Conservation (phyloP, 306 rosid genomes). For the Ochetophila trinervis region DNA sequence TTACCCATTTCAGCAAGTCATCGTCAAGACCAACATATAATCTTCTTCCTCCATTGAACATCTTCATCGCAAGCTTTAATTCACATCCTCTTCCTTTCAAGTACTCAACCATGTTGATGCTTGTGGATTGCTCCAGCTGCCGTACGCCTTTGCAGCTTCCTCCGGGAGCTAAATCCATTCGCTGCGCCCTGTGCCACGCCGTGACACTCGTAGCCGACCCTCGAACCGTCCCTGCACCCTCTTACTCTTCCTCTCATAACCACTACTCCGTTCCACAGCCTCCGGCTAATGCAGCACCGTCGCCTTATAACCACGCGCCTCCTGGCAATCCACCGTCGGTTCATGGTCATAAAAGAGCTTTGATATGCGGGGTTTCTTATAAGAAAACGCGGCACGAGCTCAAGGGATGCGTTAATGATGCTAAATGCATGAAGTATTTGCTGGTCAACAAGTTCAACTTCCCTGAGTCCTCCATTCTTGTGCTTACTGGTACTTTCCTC, state of each 20-base stretch:
- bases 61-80: not conserved
- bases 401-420: constrained; percentile 46
- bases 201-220: constrained; percentile 25
- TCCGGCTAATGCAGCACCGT: constrained; percentile 2
- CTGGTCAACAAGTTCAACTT: constrained; percentile 41
- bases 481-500: constrained; percentile 42
- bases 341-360: constrained; percentile 41
- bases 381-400: constrained; percentile 34
- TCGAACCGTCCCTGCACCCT: not conserved
- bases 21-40: not conserved
- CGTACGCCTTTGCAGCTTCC: constrained; percentile 42
- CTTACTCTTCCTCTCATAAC: not conserved
- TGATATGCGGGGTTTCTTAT: constrained; percentile 52
- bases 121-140: constrained; percentile 45
- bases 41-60: not conserved
- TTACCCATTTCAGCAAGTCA: not conserved
- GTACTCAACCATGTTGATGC: constrained; percentile 14
- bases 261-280: constrained; percentile 3
- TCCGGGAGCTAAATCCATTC: constrained; percentile 28
- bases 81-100: not conserved
- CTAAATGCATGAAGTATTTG: constrained; percentile 52
- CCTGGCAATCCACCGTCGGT: constrained; percentile 10
- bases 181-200: constrained; percentile 36
- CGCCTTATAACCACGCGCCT: constrained; percentile 24
- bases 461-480: constrained; percentile 38